Percentiles rank a stretch among this genome's conserved stretches.
These are phyloP conservation scores for Verticillium alfalfae DNA, from an alignment of 2,329 filamentous ascomycete species.

Conservation along the genomic window DNA sequence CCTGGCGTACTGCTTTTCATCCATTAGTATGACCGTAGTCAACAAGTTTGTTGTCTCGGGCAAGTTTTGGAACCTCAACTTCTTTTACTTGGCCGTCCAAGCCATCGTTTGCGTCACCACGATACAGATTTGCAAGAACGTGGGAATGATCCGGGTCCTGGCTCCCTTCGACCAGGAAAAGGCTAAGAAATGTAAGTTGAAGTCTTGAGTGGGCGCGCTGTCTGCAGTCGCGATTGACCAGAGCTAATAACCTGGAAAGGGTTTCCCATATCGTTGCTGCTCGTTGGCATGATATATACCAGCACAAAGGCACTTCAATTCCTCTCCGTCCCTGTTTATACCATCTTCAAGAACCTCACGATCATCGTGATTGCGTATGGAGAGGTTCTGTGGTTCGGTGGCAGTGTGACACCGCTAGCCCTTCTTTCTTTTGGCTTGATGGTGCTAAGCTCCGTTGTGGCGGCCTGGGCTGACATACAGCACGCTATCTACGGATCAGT, in stretches of 20 bases:
- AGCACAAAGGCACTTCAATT: conserved; percentile 93
- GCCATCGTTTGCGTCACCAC: conserved; percentile 47
- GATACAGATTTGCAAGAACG: conserved; percentile 60
- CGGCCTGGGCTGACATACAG: conserved; percentile 95
- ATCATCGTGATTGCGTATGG: conserved; percentile 98
- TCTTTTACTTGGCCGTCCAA: conserved; percentile 89
- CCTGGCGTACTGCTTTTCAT: conserved; percentile 84
- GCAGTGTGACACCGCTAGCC: conserved; percentile 79
- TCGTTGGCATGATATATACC: conserved; percentile 99
- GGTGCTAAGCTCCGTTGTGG: conserved; percentile 90
- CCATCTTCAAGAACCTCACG: conserved; percentile 99
- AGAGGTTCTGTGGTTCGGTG: conserved; percentile 97
- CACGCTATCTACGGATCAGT: conserved; percentile 56
- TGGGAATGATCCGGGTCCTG: conserved; percentile 76
- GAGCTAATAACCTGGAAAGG: conserved; percentile 45
- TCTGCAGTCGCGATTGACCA: not conserved
- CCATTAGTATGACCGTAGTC: conserved; percentile 99
- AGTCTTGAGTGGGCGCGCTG: not conserved
- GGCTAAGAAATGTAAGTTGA: conserved; percentile 77
- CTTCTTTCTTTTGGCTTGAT: conserved; percentile 94
- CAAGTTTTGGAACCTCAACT: conserved; percentile 88
- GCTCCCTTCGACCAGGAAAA: conserved; percentile 80
- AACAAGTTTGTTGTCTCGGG: conserved; percentile 98
- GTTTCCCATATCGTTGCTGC: conserved; percentile 92
- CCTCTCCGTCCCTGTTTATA: conserved; percentile 96